Base-by-base conservation (phyloP, 495 filamentous ascomycete species). In the Aspergillus bridgeri region DNA sequence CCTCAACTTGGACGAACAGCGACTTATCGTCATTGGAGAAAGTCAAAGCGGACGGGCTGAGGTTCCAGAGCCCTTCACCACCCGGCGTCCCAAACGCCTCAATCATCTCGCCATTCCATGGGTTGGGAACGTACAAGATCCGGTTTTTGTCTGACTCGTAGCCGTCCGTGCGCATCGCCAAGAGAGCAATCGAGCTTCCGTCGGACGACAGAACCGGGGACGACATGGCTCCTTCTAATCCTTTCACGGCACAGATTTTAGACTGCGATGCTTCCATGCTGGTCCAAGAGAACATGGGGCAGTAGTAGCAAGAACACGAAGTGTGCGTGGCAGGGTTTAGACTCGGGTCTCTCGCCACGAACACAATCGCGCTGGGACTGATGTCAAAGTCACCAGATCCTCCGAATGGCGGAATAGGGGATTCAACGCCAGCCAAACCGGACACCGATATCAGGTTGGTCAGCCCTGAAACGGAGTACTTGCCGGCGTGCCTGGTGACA, bases 121-220 rank as follows among this genome's bases (percentile, higher is more conserved):
- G 76, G 61, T 88, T 82, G 6, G 72, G 71, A 48, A 90, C 68
- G 15, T 96, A 73, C 52, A 97, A 70, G 4, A 96, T 79, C 4
- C 89, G 79, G 48, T 92, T 89, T 70, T 90, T 89, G 75, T 97
- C 93, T 9, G 87, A 87, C 72, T 98, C 93, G 66, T 98, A 96
- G 21, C 91, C 90, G 61, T 88, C 84, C 58, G 84, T 76, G 22
- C 81, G 78, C 89, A 92, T 92, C 29, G 86, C 81, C 44, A 91
- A 83, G 59, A 96, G 91, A n/a, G 86, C 92, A 8, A 92, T 81
- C 48, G 80, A 80, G 50, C 77, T 81, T 1, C 89, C 91, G 63
- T 87, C 81, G 18, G 88, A 85, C 3, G 89, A 90, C 59, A 96
- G 88, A 5, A 86, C 82, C 1, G 93, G 93, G 6, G 79, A 83